Evolutionary conservation across 2,329 filamentous ascomycete genomes (phyloP).

Genomic region (Aspergillus sergii): DNA sequence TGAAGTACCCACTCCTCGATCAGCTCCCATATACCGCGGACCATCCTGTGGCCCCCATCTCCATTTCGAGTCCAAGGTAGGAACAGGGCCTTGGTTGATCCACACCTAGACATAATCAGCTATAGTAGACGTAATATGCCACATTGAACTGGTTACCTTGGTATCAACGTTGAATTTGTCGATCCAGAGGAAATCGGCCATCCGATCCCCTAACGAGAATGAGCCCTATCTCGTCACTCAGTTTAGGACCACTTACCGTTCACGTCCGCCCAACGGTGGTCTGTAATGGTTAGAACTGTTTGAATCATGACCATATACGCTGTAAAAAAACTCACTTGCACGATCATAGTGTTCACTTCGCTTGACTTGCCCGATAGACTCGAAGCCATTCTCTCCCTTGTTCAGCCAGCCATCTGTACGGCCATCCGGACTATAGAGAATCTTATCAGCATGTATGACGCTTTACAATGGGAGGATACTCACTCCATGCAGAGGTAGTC

Average conservation of each 20-base stretch:
- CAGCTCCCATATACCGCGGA: background rate
- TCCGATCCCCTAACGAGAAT: background rate
- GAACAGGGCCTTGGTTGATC: conserved; percentile 1
- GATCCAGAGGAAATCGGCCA: background rate
- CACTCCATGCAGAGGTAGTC: background rate
- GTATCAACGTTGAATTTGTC: background rate
- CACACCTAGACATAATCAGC: background rate
- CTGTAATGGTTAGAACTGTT: background rate
- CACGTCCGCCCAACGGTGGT: background rate
- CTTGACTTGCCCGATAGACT: background rate
- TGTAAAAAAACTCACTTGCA: background rate
- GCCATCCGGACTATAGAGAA: background rate
- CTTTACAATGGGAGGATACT: background rate
- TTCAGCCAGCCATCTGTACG: conserved; percentile 1
- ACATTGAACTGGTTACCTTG: background rate
- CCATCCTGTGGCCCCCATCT: background rate
- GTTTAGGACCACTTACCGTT: background rate
- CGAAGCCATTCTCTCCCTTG: background rate
- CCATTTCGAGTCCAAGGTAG: background rate
- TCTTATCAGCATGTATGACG: background rate
- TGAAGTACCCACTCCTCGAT: background rate
- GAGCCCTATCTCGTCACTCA: background rate
- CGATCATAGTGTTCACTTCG: background rate
- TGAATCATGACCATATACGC: background rate
- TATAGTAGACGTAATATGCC: background rate